Percentiles rank a stretch among this genome's conserved stretches.
These are phyloP conservation scores for Abelmoschus esculentus DNA, from an alignment of 345 rosid genomes.

Conservation along the genomic window DNA sequence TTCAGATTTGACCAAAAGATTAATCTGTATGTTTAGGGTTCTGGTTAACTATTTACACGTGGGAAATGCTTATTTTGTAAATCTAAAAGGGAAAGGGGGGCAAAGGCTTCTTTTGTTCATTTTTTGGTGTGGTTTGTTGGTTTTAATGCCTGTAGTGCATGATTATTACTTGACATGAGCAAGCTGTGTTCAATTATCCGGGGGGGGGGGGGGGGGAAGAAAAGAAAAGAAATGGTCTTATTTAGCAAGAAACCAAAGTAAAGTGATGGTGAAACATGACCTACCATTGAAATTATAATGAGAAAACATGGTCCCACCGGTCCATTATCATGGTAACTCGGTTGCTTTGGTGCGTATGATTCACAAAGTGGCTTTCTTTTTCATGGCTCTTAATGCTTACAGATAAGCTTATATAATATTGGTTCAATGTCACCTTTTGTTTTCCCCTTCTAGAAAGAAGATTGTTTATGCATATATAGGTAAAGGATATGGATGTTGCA, in stretches of 20 bases:
- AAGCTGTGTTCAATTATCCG: slow-evolving; percentile 2
- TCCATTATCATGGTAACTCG: slow-evolving; percentile 19
- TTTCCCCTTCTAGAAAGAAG: background rate
- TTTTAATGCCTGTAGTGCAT: background rate
- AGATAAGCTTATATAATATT: slow-evolving; percentile 5
- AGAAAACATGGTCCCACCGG: slow-evolving; percentile 25
- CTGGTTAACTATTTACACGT: no score
- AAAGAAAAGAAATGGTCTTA: background rate
- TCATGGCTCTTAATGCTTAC: slow-evolving; percentile 21
- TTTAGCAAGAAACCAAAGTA: slow-evolving; percentile 9
- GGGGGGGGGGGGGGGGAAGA: background rate
- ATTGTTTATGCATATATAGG: background rate
- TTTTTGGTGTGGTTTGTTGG: no score
- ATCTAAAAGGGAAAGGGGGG: no score
- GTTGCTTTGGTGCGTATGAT: background rate
- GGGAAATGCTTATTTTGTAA: no score
- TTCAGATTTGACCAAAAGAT: no score
- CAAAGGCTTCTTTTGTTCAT: no score
- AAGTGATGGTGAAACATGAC: slow-evolving; percentile 35
- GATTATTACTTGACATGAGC: background rate
- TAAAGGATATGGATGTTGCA: no score
- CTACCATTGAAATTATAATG: slow-evolving; percentile 34
- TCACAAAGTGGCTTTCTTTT: slow-evolving; percentile 28
- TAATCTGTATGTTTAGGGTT: no score
- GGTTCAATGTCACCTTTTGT: background rate